Base-by-base conservation (phyloP, 192 early-diverging fungal genomes). In the Cetraspora pellucida region DNA sequence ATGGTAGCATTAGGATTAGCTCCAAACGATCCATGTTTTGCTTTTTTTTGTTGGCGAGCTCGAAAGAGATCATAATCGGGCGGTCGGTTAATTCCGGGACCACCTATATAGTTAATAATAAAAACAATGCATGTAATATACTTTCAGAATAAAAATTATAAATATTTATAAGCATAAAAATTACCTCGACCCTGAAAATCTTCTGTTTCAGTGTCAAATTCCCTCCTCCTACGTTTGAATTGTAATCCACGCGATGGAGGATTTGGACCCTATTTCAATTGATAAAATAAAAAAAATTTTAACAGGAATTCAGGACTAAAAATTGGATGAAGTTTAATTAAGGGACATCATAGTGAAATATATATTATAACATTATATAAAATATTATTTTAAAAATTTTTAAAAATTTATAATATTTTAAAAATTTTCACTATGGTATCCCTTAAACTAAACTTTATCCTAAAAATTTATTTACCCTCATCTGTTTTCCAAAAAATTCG, bases 41-140 rank as follows among this genome's bases (percentile, higher is more conserved):
- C 37, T 54, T 54, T 54, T 66, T 43, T 66, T 67, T 83, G 82
- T 65, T 88, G 87, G 65, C 87, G 71, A 30, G 79, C 70, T 50
- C 87, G 77, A 67, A 86, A 88, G 4, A 88, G 55, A 73, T 88
- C 87, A 73, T 80, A 86, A 68, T 88, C 87, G 23, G 87, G 87
- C 19, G 87, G 85, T 37, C 87, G 77, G 63, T 88, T 88, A 23
- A 85, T 84, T 13, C 87, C 87, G 31, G 82, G 82, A 7, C 64
- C 64, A 44, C 64, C 64, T 66, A 19, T 28, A 14, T 13, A 66
- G 44, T 31, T 31, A 66, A 19, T n/a, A 46, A 37, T 17, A 16
- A 43, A 11, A 30, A n/a, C n/a, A 19, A 66, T 31, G 1, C 31
- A 31, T 66, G 7, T 61, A 61, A 4, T 25, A 61, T 30, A 7